Evolutionary conservation across 1,139 yeast species (phyloP), one percentile per base, ranked within the genome.

Genomic region (Yamadazyma diospyri): DNA sequence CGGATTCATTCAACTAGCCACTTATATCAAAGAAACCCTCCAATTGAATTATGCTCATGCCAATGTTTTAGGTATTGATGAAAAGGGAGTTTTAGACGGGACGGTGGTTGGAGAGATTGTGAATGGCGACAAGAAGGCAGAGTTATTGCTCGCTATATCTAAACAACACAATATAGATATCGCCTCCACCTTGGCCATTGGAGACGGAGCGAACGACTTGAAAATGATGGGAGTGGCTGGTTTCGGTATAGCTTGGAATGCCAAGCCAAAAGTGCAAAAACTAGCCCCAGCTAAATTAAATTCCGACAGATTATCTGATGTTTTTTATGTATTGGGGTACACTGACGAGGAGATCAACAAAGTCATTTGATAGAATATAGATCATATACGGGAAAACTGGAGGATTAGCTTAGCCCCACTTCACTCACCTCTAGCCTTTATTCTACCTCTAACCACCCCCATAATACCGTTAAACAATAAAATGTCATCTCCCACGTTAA

Each of bases 171-270:
- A 59, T 4, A 70, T 89, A 20, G 76, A 76, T 17, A 62, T 82
- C 4, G 59, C 57, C 26, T 55, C 70, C 12, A 77, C 81, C 0
- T 81, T 86, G 31, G 97, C 97, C 25, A 86, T 94, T 23, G 99
- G 99, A 19, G 98, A 94, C 55, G 98, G 98, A 20, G 95, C 97
- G 16, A 94, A 94, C 50, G 99, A 94, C 59, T 67, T 94, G 53
- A 76, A 76, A 27, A 94, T 94, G 89, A 92, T 94, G 97, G 74
- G 69, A 3, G 77, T 63, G 13, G 97, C 96, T 2, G 97, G 98
- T 0, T 85, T 79, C 55, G 98, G 98, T 13, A 71, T 94, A 38
- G 98, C 98, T 0, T 94, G 96, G 94, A 84, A 88, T 54, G 98
- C 98, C 12, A 94, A 94, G 56, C 97, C 97, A 20, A 78, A 72